Evolutionary conservation across 2,329 filamentous ascomycete species (phyloP).

Genomic region (Monilinia fructicola): DNA sequence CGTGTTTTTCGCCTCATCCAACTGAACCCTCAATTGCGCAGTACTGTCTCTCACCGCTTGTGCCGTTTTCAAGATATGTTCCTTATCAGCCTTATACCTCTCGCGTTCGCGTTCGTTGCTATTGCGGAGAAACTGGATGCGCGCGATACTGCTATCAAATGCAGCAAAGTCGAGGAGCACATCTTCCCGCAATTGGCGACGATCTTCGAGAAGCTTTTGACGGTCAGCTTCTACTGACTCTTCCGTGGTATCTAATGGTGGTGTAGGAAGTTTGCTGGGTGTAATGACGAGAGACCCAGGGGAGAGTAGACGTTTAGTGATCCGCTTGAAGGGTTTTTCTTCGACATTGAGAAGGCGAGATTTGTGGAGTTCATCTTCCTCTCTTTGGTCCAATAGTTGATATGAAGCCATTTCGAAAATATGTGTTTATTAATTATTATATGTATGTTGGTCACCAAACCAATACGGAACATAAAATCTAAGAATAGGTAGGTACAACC

Average conservation of each 20-base stretch:
- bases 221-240: slow-evolving; percentile 47
- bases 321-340: slow-evolving; percentile 86
- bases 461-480: background rate
- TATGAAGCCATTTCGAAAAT: slow-evolving; percentile 54
- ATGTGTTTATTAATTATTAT: background rate
- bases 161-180: slow-evolving; percentile 84
- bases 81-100: slow-evolving; percentile 78
- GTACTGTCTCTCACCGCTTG: slow-evolving; percentile 77
- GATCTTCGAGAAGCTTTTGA: slow-evolving; percentile 53
- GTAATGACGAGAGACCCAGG: slow-evolving; percentile 63
- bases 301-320: slow-evolving; percentile 76
- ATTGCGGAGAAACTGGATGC: slow-evolving; percentile 81
- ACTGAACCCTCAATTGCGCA: slow-evolving; percentile 65
- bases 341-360: slow-evolving; percentile 84
- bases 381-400: slow-evolving; percentile 69
- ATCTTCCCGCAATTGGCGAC: slow-evolving; percentile 75
- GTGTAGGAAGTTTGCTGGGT: slow-evolving; percentile 59
- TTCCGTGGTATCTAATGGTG: slow-evolving; percentile 58
- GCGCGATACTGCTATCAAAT: slow-evolving; percentile 81
- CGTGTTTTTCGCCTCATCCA: slow-evolving; percentile 73
- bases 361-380: slow-evolving; percentile 85
- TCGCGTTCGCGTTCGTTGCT: slow-evolving; percentile 82
- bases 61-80: slow-evolving; percentile 75
- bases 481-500: too few species aligned
- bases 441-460: background rate